Conservation (phyloP, 371 early-diverging fungal species). For the Mucor racemosus region DNA sequence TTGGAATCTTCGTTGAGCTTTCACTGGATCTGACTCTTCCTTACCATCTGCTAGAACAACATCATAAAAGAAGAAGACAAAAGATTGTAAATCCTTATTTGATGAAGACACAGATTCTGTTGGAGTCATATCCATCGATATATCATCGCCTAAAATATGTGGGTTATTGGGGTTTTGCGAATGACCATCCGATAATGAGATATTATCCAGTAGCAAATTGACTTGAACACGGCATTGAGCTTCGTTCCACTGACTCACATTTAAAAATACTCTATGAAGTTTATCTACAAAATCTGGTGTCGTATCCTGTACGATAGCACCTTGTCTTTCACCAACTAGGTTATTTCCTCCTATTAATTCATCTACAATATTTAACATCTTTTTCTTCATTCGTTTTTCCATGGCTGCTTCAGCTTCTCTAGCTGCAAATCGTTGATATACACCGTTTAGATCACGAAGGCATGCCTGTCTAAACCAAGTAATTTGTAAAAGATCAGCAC, state of each 20-base stretch:
- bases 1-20: constrained; percentile 43
- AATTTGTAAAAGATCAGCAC: constrained; percentile 45
- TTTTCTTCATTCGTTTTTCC: constrained; percentile 45
- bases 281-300: constrained; percentile 47
- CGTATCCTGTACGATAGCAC: constrained; percentile 25
- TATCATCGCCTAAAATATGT: constrained; percentile 37
- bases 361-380: constrained; percentile 50
- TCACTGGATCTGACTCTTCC: constrained; percentile 36
- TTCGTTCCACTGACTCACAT: constrained; percentile 66
- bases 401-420: constrained; percentile 29
- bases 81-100: constrained; percentile 49
- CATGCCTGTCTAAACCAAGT: constrained; percentile 53
- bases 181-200: constrained; percentile 45
- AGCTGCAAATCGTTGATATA: constrained; percentile 52
- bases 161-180: constrained; percentile 33
- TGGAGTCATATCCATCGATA: constrained; percentile 17
- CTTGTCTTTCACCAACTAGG: constrained; percentile 19
- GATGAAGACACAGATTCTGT: constrained; percentile 13
- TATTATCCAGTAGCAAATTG: constrained; percentile 59
- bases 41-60: constrained; percentile 53
- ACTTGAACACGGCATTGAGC: constrained; percentile 65
- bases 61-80: constrained; percentile 62
- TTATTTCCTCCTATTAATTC: constrained; percentile 46
- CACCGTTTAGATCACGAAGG: constrained; percentile 49
- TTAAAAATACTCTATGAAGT: constrained; percentile 53